Evolutionary conservation across 1,284 basidiomycete species (phyloP).

Genomic region (Rhodotorula glutinis): DNA sequence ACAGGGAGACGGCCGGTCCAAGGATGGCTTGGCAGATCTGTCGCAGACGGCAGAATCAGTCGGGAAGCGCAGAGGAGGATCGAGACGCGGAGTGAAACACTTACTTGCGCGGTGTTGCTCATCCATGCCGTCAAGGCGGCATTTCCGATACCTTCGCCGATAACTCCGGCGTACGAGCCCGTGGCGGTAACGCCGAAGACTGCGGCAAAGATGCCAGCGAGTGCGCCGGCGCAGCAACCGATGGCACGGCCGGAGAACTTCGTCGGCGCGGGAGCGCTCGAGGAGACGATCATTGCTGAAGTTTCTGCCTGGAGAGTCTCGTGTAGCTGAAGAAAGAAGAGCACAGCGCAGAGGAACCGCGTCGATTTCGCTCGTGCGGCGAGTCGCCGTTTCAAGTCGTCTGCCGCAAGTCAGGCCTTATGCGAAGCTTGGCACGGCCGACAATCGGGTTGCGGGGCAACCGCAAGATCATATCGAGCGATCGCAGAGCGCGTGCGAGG

Average conservation of each 20-base stretch:
- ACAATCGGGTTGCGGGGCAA: neutral
- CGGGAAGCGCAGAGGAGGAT: no score
- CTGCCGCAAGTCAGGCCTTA: neutral
- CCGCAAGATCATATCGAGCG: neutral
- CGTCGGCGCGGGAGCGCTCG: neutral
- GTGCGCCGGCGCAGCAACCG: neutral
- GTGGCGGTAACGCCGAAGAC: neutral
- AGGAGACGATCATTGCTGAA: neutral
- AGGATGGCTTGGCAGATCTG: slow-evolving; percentile 8
- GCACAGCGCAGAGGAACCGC: neutral
- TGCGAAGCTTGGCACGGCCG: neutral
- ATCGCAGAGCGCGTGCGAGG: neutral
- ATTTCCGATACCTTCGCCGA: neutral
- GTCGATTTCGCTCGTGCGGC: no score
- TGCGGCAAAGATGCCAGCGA: neutral
- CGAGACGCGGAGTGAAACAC: no score
- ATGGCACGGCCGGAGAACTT: neutral
- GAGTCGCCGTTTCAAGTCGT: neutral
- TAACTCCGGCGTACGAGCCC: slow-evolving; percentile 1
- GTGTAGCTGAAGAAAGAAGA: no score
- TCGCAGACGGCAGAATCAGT: neutral
- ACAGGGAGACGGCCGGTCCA: slow-evolving; percentile 1
- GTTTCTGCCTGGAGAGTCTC: neutral
- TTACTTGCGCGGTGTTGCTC: neutral
- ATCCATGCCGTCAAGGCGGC: neutral